A percentile compares a stretch with the other conserved stretches of the same genome.
Conservation (phyloP, 2,329 filamentous ascomycete species). For the Fusarium coffeatum region DNA sequence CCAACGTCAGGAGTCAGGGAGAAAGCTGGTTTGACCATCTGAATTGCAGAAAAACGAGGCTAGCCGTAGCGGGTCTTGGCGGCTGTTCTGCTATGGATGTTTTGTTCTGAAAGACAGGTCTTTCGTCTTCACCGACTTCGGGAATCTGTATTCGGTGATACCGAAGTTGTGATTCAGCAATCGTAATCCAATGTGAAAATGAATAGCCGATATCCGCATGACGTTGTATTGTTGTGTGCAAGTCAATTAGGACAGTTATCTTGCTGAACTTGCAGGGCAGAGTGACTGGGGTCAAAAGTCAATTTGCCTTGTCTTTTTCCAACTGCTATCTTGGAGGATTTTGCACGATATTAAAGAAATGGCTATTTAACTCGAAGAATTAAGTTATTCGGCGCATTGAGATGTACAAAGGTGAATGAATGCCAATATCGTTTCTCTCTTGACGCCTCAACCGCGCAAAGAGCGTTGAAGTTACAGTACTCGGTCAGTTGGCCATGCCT, state of each 20-base stretch:
- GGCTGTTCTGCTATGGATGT: neutral
- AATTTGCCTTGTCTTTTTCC: neutral
- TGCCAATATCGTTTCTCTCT: neutral
- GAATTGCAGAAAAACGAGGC: constrained; percentile 6
- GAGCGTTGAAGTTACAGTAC: neutral
- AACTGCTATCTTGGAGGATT: neutral
- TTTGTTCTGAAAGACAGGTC: neutral
- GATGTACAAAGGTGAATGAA: neutral
- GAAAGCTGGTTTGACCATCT: constrained; percentile 11
- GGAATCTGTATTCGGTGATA: constrained; percentile 21
- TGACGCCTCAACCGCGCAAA: constrained; percentile 17
- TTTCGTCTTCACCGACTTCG: constrained; percentile 20
- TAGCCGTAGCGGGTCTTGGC: constrained; percentile 22
- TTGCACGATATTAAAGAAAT: neutral
- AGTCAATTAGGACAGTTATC: neutral
- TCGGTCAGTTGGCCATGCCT: neutral
- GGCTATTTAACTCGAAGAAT: neutral
- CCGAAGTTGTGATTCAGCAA: constrained; percentile 2
- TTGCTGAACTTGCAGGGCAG: neutral
- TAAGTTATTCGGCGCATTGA: neutral
- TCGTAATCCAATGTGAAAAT: neutral
- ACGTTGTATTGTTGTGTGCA: constrained; percentile 5
- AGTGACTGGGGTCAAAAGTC: constrained; percentile 1
- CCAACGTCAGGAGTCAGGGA: neutral
- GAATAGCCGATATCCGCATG: neutral